Base-by-base conservation (phyloP, 2,329 filamentous ascomycete genomes). In the Diplodia intermedia region DNA sequence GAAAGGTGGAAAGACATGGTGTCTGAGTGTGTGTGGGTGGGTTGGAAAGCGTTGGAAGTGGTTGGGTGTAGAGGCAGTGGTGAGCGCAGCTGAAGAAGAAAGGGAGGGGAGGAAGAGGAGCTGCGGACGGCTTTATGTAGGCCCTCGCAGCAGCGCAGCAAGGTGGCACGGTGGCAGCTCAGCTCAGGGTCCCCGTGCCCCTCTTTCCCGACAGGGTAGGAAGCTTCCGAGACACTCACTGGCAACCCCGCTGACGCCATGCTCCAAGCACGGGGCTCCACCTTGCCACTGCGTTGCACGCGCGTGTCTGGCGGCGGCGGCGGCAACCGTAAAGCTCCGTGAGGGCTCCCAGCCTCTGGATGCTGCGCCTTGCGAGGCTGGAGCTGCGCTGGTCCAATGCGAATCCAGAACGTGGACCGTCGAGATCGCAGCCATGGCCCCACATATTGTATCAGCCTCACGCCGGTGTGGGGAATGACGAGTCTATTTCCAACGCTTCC, bases 1-100 rank as follows among this genome's bases (percentile, higher is more conserved):
- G 81, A 80, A 66, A 73, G 69, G 77, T 87, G 83, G 81, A 88
- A 88, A 76, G 79, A 82, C 82, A 83, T 83, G 5, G 26, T 71
- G 65, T 29, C 36, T 9, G 47, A 31, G 20, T 36, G 60, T 65
- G 57, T 60, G 69, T 68, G 57, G n/a, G 29, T 36, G 54, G 52
- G 50, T 36, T 43, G 66, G 55, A 26, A 31, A 40, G 65, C 20
- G 23, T 20, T 55, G n/a, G 50, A 36, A 36, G 63, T 29, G 26
- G 52, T 31, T 31, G 50, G 26, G 54, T 29, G 50, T 55, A 29
- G 31, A 20, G 33, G 29, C 15, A 12, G 4, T 38, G 31, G 38
- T 60, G 56, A 47, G 56, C 38, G 29, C 7, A 61, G 57, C 40
- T 61, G 57, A 26, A 33, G 63, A 49, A 14, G 63, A 57, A 47